Conservation (phyloP, 2,329 filamentous ascomycete genomes). For the Sporothrix phasma region DNA sequence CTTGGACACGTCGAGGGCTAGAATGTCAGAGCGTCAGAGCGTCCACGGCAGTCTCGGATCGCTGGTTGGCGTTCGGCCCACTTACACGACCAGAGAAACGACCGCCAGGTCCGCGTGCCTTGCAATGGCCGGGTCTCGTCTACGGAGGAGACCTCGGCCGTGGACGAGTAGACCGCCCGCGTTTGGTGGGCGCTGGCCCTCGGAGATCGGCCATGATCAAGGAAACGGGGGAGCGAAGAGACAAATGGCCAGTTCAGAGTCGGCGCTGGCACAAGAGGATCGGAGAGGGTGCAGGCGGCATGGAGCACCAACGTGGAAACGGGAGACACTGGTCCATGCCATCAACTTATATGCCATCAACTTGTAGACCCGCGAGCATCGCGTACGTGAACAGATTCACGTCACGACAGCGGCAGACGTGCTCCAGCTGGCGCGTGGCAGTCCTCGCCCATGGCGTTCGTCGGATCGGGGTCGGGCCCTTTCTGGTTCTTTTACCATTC, state of each 20-base stretch:
- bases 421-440: not conserved
- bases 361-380: too few species aligned
- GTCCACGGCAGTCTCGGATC: not conserved
- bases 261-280: not conserved
- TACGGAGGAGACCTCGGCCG: not conserved
- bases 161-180: not conserved
- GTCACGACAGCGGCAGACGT: not conserved
- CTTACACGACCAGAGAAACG: constrained; percentile 23
- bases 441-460: not conserved
- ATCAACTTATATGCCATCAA: not conserved
- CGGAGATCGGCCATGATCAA: not conserved
- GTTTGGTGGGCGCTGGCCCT: not conserved
- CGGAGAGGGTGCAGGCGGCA: not conserved
- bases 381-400: not conserved
- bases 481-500: not conserved
- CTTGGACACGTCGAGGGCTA: constrained; percentile 21
- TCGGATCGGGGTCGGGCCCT: not conserved
- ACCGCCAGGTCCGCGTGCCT: constrained; percentile 35
- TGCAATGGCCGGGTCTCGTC: constrained; percentile 19
- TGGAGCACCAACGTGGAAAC: not conserved
- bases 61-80: not conserved
- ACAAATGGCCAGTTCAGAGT: not conserved
- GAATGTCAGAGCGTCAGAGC: not conserved
- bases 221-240: not conserved
- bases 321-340: not conserved